phyloP scores from a whole-genome alignment of 257 asterid genomes.

The Plectranthus barbatus region DNA sequence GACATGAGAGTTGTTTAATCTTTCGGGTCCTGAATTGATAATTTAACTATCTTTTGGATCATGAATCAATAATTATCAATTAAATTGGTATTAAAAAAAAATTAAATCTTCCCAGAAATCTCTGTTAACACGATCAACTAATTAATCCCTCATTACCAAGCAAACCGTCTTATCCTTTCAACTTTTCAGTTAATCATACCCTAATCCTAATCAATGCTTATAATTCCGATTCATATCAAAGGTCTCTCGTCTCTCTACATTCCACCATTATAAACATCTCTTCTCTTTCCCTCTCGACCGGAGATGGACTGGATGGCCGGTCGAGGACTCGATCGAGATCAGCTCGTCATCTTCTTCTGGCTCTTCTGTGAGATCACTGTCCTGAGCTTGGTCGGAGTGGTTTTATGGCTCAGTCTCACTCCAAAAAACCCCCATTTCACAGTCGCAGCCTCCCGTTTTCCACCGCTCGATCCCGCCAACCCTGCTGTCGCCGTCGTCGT shows the following conservation, averaged over 20 bases:
- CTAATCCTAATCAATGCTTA: too few species aligned
- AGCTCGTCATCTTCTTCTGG: constrained; percentile 16
- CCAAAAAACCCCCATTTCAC: constrained; percentile 30
- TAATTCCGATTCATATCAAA: too few species aligned
- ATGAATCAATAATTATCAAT: too few species aligned
- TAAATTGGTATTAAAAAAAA: too few species aligned
- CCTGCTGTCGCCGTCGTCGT: background rate
- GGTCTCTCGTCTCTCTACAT: constrained; percentile 14
- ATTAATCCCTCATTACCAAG: too few species aligned
- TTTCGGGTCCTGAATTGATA: too few species aligned
- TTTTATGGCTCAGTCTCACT: constrained; percentile 34
- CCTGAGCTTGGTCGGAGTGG: constrained; percentile 18
- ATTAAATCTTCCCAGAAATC: too few species aligned
- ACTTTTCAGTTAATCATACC: too few species aligned
- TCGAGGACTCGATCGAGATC: background rate
- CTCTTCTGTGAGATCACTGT: constrained; percentile 20
- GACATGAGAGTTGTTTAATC: too few species aligned
- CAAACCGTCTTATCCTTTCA: too few species aligned
- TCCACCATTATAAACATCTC: background rate
- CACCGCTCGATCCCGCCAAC: constrained; percentile 5
- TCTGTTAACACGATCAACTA: too few species aligned
- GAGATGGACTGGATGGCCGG: constrained; percentile 11
- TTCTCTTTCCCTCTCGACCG: constrained; percentile 1
- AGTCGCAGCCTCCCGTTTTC: constrained; percentile 9
- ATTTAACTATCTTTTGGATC: too few species aligned